Percentiles rank a stretch among this genome's conserved stretches.
These are phyloP conservation scores for Naganishia antarctica DNA, from an alignment of 768 basidiomycete genomes.

Conservation along the genomic window DNA sequence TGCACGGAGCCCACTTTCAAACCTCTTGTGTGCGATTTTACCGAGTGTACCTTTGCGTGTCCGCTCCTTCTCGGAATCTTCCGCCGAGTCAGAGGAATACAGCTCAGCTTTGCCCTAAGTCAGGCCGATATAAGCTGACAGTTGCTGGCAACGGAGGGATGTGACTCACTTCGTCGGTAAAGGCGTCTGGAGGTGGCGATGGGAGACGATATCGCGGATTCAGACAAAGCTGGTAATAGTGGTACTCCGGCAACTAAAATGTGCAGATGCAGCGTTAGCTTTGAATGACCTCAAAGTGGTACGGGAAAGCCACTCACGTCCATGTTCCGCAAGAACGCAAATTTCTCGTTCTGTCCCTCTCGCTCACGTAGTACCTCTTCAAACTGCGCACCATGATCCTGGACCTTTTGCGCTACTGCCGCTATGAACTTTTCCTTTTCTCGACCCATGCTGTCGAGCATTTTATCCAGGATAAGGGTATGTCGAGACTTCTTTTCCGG, in stretches of 20 bases:
- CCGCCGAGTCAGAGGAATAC: constrained; percentile 77
- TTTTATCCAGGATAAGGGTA: constrained; percentile 31
- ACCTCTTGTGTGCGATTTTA: constrained; percentile 70
- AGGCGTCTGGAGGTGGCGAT: constrained; percentile 47
- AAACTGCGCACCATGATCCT: constrained; percentile 71
- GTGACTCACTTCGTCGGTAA: constrained; percentile 49
- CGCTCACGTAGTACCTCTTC: constrained; percentile 68
- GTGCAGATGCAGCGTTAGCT: neutral
- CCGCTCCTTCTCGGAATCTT: constrained; percentile 85
- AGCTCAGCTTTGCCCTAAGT: constrained; percentile 48
- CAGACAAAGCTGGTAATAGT: constrained; percentile 50
- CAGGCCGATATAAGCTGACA: neutral
- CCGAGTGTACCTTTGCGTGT: constrained; percentile 70
- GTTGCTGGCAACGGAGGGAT: neutral
- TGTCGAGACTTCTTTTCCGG: constrained; percentile 30
- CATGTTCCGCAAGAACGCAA: constrained; percentile 61
- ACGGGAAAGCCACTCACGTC: constrained; percentile 38
- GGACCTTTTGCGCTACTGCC: constrained; percentile 78
- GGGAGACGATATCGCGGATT: constrained; percentile 49
- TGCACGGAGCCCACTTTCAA: constrained; percentile 83
- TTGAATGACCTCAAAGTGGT: neutral
- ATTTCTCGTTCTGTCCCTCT: constrained; percentile 77
- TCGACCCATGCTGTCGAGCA: constrained; percentile 51
- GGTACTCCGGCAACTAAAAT: constrained; percentile 50
- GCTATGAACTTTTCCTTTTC: constrained; percentile 81